phyloP scores from a whole-genome alignment of 495 filamentous ascomycete genomes.

The Hyaloscypha variabilis region DNA sequence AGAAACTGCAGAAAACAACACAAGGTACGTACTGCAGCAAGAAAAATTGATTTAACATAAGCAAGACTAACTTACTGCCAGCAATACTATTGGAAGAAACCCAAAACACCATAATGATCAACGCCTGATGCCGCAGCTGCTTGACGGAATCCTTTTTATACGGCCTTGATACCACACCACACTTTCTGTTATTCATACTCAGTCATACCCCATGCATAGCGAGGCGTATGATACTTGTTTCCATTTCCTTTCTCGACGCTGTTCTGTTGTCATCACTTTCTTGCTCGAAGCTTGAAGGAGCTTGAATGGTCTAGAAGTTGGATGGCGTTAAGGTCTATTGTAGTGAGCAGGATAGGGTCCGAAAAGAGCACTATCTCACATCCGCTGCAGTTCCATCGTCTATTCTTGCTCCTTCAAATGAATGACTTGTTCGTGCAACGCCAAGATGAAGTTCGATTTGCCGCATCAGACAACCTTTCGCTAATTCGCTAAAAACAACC shows the following conservation, averaged over 20 bases:
- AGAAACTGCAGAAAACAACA: constrained; percentile 90
- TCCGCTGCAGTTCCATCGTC: neutral
- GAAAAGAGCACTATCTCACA: neutral
- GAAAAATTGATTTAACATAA: neutral
- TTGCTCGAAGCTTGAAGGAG: neutral
- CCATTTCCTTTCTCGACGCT: neutral
- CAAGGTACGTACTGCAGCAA: constrained; percentile 66
- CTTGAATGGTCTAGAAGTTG: neutral
- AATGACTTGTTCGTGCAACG: neutral
- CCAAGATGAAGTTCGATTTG: neutral
- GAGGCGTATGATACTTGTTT: constrained; percentile 23
- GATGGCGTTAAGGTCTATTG: neutral
- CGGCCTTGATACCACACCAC: constrained; percentile 6
- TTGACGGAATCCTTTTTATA: neutral
- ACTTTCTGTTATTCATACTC: neutral
- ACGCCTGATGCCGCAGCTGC: neutral
- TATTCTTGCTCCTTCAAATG: neutral
- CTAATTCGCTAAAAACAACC: neutral
- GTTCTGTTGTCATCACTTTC: neutral
- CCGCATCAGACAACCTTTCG: neutral
- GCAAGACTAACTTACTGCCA: constrained; percentile 37
- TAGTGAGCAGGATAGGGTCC: neutral
- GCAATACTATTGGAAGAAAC: constrained; percentile 96
- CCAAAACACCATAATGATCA: constrained; percentile 50
- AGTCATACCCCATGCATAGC: constrained; percentile 32